phyloP scores from a whole-genome alignment of 2,329 filamentous ascomycete genomes.

The Monosporascus cannonballus region DNA sequence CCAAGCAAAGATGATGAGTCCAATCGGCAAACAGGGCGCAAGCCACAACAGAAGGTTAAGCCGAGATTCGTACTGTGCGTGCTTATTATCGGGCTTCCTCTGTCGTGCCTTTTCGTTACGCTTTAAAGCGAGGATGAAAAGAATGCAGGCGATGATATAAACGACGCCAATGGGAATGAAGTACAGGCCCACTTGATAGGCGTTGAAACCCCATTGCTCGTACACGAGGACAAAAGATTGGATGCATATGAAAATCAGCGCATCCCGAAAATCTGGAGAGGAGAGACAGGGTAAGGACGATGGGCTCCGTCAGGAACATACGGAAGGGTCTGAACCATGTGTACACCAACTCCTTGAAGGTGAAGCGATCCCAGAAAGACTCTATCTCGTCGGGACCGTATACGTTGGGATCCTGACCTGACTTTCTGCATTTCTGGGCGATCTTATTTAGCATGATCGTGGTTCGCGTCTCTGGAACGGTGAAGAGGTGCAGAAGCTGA shows the following conservation, averaged over 20 bases:
- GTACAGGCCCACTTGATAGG: slow-evolving; percentile 25
- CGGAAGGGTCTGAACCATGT: slow-evolving; percentile 57
- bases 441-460: slow-evolving; percentile 75
- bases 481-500: slow-evolving; percentile 59
- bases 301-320: slow-evolving; percentile 61
- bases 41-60: slow-evolving; percentile 54
- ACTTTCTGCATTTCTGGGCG: slow-evolving; percentile 65
- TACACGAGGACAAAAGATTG: slow-evolving; percentile 57
- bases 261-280: slow-evolving; percentile 60
- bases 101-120: slow-evolving; percentile 39
- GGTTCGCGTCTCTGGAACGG: slow-evolving; percentile 72
- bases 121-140: slow-evolving; percentile 46
- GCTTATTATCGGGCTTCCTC: slow-evolving; percentile 39
- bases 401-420: slow-evolving; percentile 52
- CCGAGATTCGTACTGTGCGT: slow-evolving; percentile 56
- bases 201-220: slow-evolving; percentile 52
- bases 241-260: slow-evolving; percentile 62
- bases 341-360: slow-evolving; percentile 34
- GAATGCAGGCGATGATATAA: slow-evolving; percentile 53
- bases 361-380: slow-evolving; percentile 28
- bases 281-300: slow-evolving; percentile 54
- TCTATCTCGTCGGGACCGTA: slow-evolving; percentile 70
- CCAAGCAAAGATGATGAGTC: slow-evolving; percentile 60
- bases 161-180: slow-evolving; percentile 45
- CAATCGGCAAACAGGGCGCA: slow-evolving; percentile 52